phyloP scores from a whole-genome alignment of 2,329 filamentous ascomycete genomes.

The Leptosphaerulina australis region DNA sequence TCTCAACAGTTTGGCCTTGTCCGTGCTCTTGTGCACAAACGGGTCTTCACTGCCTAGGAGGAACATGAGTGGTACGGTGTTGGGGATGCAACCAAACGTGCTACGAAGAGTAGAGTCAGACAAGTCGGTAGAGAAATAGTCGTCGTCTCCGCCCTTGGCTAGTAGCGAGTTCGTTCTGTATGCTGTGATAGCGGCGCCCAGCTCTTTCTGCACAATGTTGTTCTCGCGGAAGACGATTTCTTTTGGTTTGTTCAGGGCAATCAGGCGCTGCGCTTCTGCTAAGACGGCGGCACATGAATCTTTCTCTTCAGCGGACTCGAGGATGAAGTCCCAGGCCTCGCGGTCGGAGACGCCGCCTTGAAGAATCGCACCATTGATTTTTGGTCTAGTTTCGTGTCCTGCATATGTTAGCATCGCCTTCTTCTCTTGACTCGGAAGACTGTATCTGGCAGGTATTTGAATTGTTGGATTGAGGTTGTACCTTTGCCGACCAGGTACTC shows the following conservation, averaged over 20 bases:
- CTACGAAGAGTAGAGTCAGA: constrained; percentile 59
- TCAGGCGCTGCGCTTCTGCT: constrained; percentile 60
- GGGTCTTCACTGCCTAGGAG: constrained; percentile 71
- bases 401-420: no score
- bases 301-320: constrained; percentile 31
- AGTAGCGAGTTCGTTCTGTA: constrained; percentile 64
- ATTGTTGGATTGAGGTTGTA: not conserved
- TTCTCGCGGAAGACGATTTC: constrained; percentile 59
- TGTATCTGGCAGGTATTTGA: not conserved
- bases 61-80: constrained; percentile 62
- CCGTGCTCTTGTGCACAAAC: constrained; percentile 63
- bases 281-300: constrained; percentile 37
- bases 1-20: constrained; percentile 63
- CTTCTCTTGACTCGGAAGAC: not conserved
- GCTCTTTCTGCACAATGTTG: constrained; percentile 32
- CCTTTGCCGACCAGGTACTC: constrained; percentile 61
- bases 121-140: constrained; percentile 87
- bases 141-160: constrained; percentile 72
- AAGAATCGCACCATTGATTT: constrained; percentile 75
- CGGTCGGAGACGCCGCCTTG: constrained; percentile 82
- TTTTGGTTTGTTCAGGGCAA: constrained; percentile 59
- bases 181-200: constrained; percentile 59
- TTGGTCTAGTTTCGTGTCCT: constrained; percentile 52
- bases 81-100: constrained; percentile 70
- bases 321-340: constrained; percentile 59